These are phyloP conservation scores for Phytophthora syringae DNA, from an alignment of 352 stramenopile species.

Conservation along the genomic window DNA sequence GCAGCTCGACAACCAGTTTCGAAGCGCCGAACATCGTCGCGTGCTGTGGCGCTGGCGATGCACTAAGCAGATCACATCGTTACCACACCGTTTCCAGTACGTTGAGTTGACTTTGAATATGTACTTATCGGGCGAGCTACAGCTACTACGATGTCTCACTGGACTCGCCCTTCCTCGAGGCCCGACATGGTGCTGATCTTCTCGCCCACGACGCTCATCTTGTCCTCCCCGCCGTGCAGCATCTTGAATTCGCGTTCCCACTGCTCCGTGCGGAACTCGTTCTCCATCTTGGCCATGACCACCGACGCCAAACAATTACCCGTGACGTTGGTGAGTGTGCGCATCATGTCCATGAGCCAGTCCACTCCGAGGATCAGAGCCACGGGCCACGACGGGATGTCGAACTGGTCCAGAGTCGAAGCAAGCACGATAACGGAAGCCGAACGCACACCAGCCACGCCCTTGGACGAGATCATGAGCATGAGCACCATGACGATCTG, in stretches of 20 bases:
- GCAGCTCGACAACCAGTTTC: background rate
- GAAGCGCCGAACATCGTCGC: conserved; percentile 9
- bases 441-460: conserved; percentile 58
- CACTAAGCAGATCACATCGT: background rate
- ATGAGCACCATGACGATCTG: conserved; percentile 70
- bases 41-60: background rate
- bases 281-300: conserved; percentile 72
- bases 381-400: conserved; percentile 64
- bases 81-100: background rate
- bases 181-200: conserved; percentile 31
- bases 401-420: conserved; percentile 58
- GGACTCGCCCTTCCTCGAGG: conserved; percentile 29
- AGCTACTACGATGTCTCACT: no score
- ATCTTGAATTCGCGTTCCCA: conserved; percentile 34
- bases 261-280: conserved; percentile 59
- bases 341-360: conserved; percentile 69
- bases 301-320: conserved; percentile 62
- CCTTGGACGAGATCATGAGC: conserved; percentile 67
- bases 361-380: conserved; percentile 61
- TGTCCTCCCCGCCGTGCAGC: conserved; percentile 9
- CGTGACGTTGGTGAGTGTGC: conserved; percentile 61
- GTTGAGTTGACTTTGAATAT: background rate
- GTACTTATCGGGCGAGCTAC: no score
- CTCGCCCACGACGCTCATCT: conserved; percentile 28
- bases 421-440: conserved; percentile 55